phyloP scores from a whole-genome alignment of 1,284 basidiomycete species.

The Melampsora larici-populina region DNA sequence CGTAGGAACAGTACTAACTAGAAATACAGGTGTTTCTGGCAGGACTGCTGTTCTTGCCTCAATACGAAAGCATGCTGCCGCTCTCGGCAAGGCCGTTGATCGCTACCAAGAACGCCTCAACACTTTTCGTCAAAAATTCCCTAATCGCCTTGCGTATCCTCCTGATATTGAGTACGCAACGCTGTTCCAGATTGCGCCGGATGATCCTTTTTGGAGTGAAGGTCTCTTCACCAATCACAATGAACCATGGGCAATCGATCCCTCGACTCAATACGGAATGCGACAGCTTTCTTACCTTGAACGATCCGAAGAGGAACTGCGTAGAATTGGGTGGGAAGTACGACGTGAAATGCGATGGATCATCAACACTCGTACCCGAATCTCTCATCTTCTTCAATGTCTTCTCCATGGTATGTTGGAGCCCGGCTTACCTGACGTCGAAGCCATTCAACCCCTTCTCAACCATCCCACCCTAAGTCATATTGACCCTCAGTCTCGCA shows the following conservation, averaged over 20 bases:
- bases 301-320: not conserved
- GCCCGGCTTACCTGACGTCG: not conserved
- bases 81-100: not conserved
- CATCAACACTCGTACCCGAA: not conserved
- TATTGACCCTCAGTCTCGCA: not conserved
- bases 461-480: not conserved
- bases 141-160: not conserved
- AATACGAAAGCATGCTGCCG: not conserved
- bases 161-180: not conserved
- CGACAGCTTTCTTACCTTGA: not conserved
- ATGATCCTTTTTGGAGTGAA: constrained; percentile 10
- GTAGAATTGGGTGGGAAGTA: constrained; percentile 9
- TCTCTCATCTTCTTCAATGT: not conserved
- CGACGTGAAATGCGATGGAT: constrained; percentile 11
- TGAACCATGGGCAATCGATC: constrained; percentile 10
- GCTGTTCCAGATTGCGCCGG: not conserved
- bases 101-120: not conserved
- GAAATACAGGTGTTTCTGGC: not conserved
- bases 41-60: not conserved
- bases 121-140: not conserved
- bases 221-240: constrained; percentile 15
- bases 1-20: not conserved
- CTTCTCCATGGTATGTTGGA: not conserved
- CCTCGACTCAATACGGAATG: constrained; percentile 1
- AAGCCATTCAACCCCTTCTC: not conserved